Percentiles rank a stretch among this genome's conserved stretches.
Evolutionary conservation across 2,329 filamentous ascomycete species (phyloP).

Genomic region (Ilyonectria sp.): DNA sequence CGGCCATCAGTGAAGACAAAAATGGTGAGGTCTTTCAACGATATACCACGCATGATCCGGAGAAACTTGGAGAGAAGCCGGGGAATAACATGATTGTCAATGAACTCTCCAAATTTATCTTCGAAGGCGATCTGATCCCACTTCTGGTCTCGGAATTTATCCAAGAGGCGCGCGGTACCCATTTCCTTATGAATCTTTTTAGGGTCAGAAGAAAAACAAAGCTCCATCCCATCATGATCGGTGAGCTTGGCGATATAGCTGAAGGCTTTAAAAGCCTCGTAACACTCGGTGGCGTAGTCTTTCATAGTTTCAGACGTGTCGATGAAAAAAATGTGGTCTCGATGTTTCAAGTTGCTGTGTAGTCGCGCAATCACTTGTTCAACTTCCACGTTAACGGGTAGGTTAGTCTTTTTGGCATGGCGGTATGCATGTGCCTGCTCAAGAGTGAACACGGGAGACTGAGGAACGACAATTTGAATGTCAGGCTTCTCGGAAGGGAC

Average conservation of each 20-base stretch:
- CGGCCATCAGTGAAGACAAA: constrained; percentile 32
- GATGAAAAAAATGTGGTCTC: constrained; percentile 32
- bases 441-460: constrained; percentile 1
- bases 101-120: constrained; percentile 20
- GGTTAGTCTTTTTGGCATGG: not conserved
- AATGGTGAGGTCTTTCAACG: constrained; percentile 19
- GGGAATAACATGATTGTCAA: constrained; percentile 19
- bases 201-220: constrained; percentile 23
- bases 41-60: not conserved
- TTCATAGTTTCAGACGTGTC: constrained; percentile 26
- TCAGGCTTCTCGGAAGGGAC: not conserved
- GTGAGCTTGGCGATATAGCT: constrained; percentile 27
- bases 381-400: not conserved
- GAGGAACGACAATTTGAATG: not conserved
- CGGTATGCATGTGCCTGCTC: not conserved
- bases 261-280: constrained; percentile 3
- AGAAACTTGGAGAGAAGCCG: not conserved
- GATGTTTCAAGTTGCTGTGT: not conserved
- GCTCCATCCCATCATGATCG: constrained; percentile 29
- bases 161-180: not conserved
- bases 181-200: not conserved
- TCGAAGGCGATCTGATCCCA: constrained; percentile 30
- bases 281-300: not conserved
- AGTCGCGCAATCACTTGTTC: constrained; percentile 2
- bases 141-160: not conserved